Base-by-base conservation (phyloP, 345 rosid genomes). In the Mallotus nudiflorus region DNA sequence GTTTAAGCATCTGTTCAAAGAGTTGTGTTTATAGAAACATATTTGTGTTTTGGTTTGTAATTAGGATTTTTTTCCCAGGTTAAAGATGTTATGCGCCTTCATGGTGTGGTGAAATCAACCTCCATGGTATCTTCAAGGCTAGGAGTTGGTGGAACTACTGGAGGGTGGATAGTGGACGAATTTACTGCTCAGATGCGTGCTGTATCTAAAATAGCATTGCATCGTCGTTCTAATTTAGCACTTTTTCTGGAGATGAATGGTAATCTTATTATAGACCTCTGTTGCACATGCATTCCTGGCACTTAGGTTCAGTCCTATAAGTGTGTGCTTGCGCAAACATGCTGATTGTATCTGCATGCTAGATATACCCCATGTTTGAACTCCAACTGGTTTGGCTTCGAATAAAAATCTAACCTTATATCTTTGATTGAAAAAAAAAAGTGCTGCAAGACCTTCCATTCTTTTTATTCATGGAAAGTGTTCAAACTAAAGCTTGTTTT, bases 151-250 rank as follows among this genome's bases (percentile, higher is more conserved):
- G 87, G 89, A 62, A 68, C 82, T 51, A 77, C 89, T 14, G 92
- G 90, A 70, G 85, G 87, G 39, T 89, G 96, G 90, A 84, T 90
- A 73, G 84, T 95, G 71, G 98, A 88, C 78, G 99, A 95, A 82
- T 95, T 95, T 77, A 92, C 85, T 69, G 88, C 91, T 70, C 99
- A 90, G 82, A 95, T 95, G 97, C 92, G 88, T 70, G 96, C 96
- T 15, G 93, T 95, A 51, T 92, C 98, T 63, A 95, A 86, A 90
- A 90, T 92, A 84, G 96, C 99, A 62, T 78, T 95, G 91, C 91
- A 88, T 66, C 99, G 97, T 49, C 93, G 81, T 52, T 83, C 91
- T 69, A 92, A 92, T 85, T 85, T 95, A 71, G 86, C 96, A 29
- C 68, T 24, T 65, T 92, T 95, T 72, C 78, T 95, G 74, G 97